Percentiles rank a stretch among this genome's conserved stretches.
phyloP scores from a whole-genome alignment of 2,329 filamentous ascomycete species.

The Ploettnerulaceae sp. region DNA sequence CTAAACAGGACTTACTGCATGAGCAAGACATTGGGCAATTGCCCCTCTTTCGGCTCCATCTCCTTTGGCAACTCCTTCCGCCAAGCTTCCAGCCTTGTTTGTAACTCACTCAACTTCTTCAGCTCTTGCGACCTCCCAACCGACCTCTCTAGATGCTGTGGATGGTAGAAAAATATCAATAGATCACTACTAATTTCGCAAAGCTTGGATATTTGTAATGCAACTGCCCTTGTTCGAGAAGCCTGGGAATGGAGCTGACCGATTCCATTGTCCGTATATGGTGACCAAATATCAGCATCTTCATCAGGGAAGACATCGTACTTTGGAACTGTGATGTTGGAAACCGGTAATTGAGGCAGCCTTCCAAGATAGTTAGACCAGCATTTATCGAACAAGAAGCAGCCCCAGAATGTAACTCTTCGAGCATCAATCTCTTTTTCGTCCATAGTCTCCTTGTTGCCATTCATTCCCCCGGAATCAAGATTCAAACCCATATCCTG shows the following conservation, averaged over 20 bases:
- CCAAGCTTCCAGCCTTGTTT: conserved; percentile 87
- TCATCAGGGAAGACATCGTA: conserved; percentile 88
- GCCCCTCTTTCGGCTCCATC: conserved; percentile 83
- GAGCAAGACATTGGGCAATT: conserved; percentile 73
- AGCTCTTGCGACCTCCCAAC: conserved; percentile 77
- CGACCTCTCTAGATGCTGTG: conserved; percentile 56
- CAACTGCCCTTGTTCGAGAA: conserved; percentile 74
- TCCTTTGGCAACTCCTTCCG: conserved; percentile 77
- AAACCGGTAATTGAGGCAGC: conserved; percentile 76
- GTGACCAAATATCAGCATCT: conserved; percentile 79
- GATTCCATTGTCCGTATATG: conserved; percentile 80
- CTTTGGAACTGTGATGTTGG: conserved; percentile 78
- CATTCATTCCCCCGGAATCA: conserved; percentile 63
- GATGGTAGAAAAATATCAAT: conserved; percentile 86
- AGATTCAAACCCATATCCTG: conserved; percentile 90
- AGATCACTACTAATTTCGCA: conserved; percentile 94
- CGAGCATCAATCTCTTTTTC: conserved; percentile 86
- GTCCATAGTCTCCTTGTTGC: conserved; percentile 55
- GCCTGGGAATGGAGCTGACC: conserved; percentile 70
- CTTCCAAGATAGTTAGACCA: conserved; percentile 97
- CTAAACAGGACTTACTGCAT: conserved; percentile 66
- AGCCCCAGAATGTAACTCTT: conserved; percentile 94
- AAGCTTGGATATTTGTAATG: conserved; percentile 73
- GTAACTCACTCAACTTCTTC: conserved; percentile 88
- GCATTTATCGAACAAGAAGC: conserved; percentile 97